Percentiles rank a stretch among this genome's conserved stretches.
Conservation (phyloP, 257 asterid species). For the Linaria vulgaris region DNA sequence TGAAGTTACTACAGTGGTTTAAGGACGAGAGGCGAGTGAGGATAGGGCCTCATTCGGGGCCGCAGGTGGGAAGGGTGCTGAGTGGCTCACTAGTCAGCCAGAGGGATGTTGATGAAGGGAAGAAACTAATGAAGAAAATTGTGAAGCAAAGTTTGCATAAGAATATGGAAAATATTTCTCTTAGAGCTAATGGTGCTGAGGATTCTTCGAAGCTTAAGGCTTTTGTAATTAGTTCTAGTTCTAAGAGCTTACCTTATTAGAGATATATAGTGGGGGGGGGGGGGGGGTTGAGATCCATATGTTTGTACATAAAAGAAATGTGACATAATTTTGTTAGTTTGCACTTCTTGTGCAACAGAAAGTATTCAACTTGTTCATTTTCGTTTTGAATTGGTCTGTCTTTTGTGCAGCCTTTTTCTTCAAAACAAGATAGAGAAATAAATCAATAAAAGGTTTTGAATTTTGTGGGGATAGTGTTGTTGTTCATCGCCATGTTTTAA, state of each 20-base stretch:
- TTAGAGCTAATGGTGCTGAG: constrained; percentile 59
- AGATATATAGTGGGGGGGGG: background rate
- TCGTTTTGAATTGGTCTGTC: no score
- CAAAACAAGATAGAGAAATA: no score
- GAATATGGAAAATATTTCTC: constrained; percentile 79
- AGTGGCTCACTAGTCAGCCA: constrained; percentile 41
- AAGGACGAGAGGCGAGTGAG: constrained; percentile 67
- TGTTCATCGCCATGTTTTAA: no score
- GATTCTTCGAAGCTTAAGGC: constrained; percentile 57
- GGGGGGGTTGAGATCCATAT: no score
- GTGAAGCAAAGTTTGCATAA: constrained; percentile 72
- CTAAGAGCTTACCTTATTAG: constrained; percentile 84
- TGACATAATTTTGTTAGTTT: no score
- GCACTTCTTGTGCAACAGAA: no score
- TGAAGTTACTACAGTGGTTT: constrained; percentile 85
- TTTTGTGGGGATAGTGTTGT: no score
- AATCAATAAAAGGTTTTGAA: no score
- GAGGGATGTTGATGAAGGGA: constrained; percentile 52
- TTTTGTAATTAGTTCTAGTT: constrained; percentile 66
- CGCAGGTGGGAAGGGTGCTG: constrained; percentile 49
- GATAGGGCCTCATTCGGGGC: constrained; percentile 83
- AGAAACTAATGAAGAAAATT: constrained; percentile 64
- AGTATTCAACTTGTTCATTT: no score
- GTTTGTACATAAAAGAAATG: no score
- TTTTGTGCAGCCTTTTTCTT: no score